These are phyloP conservation scores for thale cress (Arabidopsis thaliana) DNA, from an alignment of 345 rosid species.

Conservation along the genomic window TAIR10.1 NC_003076.8:6998001-6998500, in stretches of 20 bases:
- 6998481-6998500: slow-evolving; percentile 24
- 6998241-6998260: background rate
- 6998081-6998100: too few species aligned
- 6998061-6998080: too few species aligned
- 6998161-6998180: slow-evolving; percentile 29
- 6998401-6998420: slow-evolving; percentile 12
- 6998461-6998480: slow-evolving; percentile 17
- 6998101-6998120: too few species aligned
- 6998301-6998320: slow-evolving; percentile 16
- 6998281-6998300: background rate
- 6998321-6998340: slow-evolving; percentile 19
- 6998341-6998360: slow-evolving; percentile 34
- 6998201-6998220: slow-evolving; percentile 37
- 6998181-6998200: slow-evolving; percentile 18
- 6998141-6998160: background rate
- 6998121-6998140: too few species aligned
- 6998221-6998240: slow-evolving; percentile 13
- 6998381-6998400: background rate
- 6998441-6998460: slow-evolving; percentile 22
- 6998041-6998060: too few species aligned
- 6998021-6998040: too few species aligned
- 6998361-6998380: background rate
- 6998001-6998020: too few species aligned
- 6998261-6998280: background rate
- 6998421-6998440: slow-evolving; percentile 4